Evolutionary conservation across 2,329 filamentous ascomycete genomes (phyloP), one percentile per base, ranked within the genome.

Genomic region (Paraconiothyrium brasiliense): DNA sequence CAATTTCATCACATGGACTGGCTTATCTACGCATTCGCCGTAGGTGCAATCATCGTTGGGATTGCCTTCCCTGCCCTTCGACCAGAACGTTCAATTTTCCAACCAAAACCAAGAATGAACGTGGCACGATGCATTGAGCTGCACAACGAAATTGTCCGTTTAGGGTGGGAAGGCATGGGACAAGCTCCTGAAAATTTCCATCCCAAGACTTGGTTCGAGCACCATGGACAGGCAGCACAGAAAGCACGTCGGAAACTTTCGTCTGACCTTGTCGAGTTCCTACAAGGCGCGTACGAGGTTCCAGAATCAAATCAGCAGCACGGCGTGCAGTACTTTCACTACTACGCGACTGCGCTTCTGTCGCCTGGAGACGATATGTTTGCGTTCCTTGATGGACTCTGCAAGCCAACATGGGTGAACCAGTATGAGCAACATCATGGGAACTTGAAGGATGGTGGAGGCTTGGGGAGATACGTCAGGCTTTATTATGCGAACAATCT

Each of bases 1-100:
- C 16, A 9, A 16, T 24, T 3, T 22, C 14, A 67, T 6, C 62
- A 61, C 13, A 49, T 58, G 41, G 68, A 67, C 13, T 67, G 69
- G 61, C 65, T 69, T 54, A 54, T 47, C 4, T 65, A 63, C 51
- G 60, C 60, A 13, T 43, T 52, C 43, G 65, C 70, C 47, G 32
- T 70, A 37, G 66, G 66, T 10, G 54, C 57, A 30, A 61, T 61
- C 59, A 44, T 27, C 48, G 41, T 51, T 39, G 13, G n/a, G 9
- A 46, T 52, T n/a, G 30, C 54, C n/a, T 52, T 50, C 30, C 47
- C 47, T 4, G 43, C 48, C 20, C 34, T 58, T 9, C 27, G 54
- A 11, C 43, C 54, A 22, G 30, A 47, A 16, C 54, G 54, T 27
- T 11, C 32, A 6, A 24, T 6, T 1, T 56, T 56, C n/a, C 41